A percentile compares a stretch with the other conserved stretches of the same genome.
These are phyloP conservation scores for Aspergillus vadensis DNA, from an alignment of 2,329 filamentous ascomycete genomes.

Conservation along the genomic window DNA sequence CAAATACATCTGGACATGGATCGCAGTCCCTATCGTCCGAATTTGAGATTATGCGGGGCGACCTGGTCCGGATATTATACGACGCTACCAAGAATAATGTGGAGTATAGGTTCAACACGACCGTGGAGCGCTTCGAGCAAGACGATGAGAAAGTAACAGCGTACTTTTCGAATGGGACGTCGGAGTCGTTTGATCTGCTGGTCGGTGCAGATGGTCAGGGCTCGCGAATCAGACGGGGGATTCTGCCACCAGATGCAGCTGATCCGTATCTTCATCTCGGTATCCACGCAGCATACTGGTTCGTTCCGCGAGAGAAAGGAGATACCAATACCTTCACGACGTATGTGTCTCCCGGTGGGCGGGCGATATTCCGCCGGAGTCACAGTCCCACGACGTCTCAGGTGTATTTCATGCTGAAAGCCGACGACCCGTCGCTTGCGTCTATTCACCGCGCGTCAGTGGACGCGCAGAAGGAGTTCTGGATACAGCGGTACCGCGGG, in stretches of 20 bases:
- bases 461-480: conserved; percentile 31
- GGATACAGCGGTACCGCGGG: conserved; percentile 33
- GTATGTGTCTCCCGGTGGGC: conserved; percentile 25
- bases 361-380: conserved; percentile 26
- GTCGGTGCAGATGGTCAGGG: conserved; percentile 60
- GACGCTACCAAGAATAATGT: conserved; percentile 40
- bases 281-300: conserved; percentile 32
- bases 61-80: conserved; percentile 56
- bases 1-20: conserved; percentile 46
- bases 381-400: conserved; percentile 25
- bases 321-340: conserved; percentile 24
- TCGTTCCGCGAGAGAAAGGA: conserved; percentile 24
- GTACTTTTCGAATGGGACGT: conserved; percentile 50
- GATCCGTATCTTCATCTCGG: conserved; percentile 25
- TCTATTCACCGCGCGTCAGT: conserved; percentile 17
- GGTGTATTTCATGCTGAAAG: conserved; percentile 25
- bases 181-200: conserved; percentile 52
- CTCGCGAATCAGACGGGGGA: conserved; percentile 51
- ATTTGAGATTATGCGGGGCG: conserved; percentile 62
- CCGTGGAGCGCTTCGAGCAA: conserved; percentile 34
- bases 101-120: conserved; percentile 39
- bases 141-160: conserved; percentile 34
- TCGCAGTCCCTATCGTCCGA: conserved; percentile 55
- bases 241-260: conserved; percentile 30
- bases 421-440: conserved; percentile 14